Percentiles rank a stretch among this genome's conserved stretches.
These are phyloP conservation scores for Theobroma grandiflorum DNA, from an alignment of 441 rosid genomes.

Conservation along the genomic window DNA sequence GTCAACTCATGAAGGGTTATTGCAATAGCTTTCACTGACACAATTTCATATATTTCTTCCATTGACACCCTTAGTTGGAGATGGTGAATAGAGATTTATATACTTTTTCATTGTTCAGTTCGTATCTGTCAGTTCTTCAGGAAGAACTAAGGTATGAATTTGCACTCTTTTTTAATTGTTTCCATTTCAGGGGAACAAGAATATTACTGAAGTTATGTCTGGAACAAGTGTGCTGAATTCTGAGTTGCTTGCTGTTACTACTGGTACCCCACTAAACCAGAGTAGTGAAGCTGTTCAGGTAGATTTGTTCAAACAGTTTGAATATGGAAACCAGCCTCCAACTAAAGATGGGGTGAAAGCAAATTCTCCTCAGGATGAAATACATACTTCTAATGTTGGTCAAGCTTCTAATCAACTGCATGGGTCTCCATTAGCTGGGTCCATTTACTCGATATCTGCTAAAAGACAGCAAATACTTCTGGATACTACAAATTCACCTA, in stretches of 20 bases:
- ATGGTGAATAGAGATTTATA: conserved; percentile 2
- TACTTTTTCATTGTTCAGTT: background rate
- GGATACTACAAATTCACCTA: conserved; percentile 45
- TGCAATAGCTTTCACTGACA: background rate
- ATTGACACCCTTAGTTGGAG: background rate
- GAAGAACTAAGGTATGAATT: conserved; percentile 23
- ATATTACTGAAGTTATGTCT: conserved; percentile 19
- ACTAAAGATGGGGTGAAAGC: conserved; percentile 31
- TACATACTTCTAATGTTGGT: conserved; percentile 26
- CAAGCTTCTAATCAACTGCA: conserved; percentile 34
- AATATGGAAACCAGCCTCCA: conserved; percentile 41
- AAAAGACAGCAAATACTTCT: conserved; percentile 43
- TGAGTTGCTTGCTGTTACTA: conserved; percentile 33
- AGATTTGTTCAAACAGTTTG: conserved; percentile 38
- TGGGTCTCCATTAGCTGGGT: conserved; percentile 48
- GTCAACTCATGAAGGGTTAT: conserved; percentile 15
- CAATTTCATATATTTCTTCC: background rate
- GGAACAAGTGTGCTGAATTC: conserved; percentile 29
- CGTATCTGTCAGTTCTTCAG: background rate
- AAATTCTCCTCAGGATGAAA: conserved; percentile 26
- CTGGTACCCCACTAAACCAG: conserved; percentile 24
- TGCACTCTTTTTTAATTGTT: conserved; percentile 12
- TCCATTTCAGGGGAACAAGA: conserved; percentile 42
- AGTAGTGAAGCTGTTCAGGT: conserved; percentile 31
- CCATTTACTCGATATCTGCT: conserved; percentile 49